These are phyloP conservation scores for Talaromyces sp. DNA, from an alignment of 2,329 filamentous ascomycete species.

Conservation along the genomic window DNA sequence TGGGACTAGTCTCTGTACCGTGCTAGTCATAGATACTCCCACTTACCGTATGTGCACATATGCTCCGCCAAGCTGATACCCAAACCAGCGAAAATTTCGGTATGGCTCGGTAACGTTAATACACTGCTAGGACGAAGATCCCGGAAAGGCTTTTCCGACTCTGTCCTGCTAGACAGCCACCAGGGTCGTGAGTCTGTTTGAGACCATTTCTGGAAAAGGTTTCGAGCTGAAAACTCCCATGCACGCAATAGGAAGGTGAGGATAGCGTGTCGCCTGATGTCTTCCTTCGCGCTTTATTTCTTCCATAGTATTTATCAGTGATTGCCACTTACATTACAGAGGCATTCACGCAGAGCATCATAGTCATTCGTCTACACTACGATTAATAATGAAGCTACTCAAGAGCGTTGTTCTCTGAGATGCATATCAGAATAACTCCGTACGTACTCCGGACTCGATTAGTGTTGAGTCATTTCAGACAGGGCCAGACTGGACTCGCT, in stretches of 20 bases:
- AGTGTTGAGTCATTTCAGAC: neutral
- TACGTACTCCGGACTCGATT: neutral
- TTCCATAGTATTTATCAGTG: neutral
- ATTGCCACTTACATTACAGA: neutral
- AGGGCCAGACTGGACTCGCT: conserved; percentile 5
- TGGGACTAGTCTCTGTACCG: neutral
- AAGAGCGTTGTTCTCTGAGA: neutral
- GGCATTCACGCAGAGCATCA: neutral
- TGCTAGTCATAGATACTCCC: neutral
- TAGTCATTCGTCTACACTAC: neutral
- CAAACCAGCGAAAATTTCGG: neutral
- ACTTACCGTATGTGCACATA: neutral
- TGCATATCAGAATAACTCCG: neutral
- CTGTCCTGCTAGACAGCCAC: neutral
- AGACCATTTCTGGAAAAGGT: neutral
- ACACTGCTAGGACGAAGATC: neutral
- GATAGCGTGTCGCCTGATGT: neutral
- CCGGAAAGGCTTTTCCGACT: neutral
- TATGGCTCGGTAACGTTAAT: neutral
- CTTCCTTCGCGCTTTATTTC: neutral
- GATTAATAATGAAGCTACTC: neutral
- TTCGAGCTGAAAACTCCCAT: neutral
- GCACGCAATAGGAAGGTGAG: conserved; percentile 2
- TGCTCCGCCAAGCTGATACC: neutral
- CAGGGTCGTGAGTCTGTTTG: neutral